Conservation (phyloP, 2,329 filamentous ascomycete genomes). For the Pyrenochaeta sp. region DNA sequence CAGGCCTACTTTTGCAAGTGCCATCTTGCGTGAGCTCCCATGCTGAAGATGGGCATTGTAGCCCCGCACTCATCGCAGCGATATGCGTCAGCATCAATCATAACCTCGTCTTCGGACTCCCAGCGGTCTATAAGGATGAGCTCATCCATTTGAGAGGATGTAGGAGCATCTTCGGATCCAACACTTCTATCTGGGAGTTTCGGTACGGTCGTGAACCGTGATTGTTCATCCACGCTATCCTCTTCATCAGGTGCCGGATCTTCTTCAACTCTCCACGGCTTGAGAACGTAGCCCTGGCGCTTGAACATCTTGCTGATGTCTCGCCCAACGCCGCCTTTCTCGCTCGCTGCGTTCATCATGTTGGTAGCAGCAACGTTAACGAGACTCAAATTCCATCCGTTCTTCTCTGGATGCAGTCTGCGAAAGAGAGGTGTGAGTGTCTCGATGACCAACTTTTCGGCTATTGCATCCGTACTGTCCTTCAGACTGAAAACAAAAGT, state of each 20-base stretch:
- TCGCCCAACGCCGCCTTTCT: constrained; percentile 63
- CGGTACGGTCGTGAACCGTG: neutral
- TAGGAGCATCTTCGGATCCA: constrained; percentile 46
- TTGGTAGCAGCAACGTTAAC: constrained; percentile 90
- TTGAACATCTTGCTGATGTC: constrained; percentile 87
- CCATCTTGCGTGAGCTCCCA: constrained; percentile 65
- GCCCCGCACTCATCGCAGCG: constrained; percentile 62
- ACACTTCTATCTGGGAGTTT: constrained; percentile 5
- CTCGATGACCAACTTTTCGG: constrained; percentile 74
- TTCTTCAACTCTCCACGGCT: constrained; percentile 70
- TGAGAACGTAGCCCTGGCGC: constrained; percentile 73
- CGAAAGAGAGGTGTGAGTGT: constrained; percentile 75
- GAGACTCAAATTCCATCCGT: constrained; percentile 80
- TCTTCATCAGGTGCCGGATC: constrained; percentile 40
- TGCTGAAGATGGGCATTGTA: constrained; percentile 65
- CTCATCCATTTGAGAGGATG: constrained; percentile 31
- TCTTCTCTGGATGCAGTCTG: constrained; percentile 73
- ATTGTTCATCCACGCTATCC: neutral
- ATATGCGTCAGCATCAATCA: constrained; percentile 42
- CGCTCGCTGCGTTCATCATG: constrained; percentile 66
- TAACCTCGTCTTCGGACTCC: constrained; percentile 47
- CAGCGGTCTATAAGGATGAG: constrained; percentile 27
- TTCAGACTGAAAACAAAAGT: constrained; percentile 74
- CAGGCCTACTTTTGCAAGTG: constrained; percentile 51
- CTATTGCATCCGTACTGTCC: constrained; percentile 66